Evolutionary conservation across 495 filamentous ascomycete genomes (phyloP).

Genomic region (Pyronema omphalodes): DNA sequence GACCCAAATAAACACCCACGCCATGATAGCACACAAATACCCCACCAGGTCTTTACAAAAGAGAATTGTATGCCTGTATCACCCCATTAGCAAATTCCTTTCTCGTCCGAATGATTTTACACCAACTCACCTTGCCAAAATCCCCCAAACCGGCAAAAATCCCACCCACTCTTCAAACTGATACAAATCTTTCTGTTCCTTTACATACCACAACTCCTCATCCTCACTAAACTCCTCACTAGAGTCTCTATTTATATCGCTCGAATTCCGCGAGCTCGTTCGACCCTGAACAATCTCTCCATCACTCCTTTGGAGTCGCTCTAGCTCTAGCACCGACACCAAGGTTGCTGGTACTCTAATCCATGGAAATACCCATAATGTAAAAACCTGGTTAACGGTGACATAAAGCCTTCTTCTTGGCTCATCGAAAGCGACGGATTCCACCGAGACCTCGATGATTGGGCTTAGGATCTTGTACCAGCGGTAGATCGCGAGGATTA

Average conservation of each 20-base stretch:
- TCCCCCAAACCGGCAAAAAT: conserved; percentile 31
- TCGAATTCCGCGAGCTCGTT: too few species aligned
- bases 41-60: too few species aligned
- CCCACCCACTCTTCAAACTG: conserved; percentile 61
- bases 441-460: conserved; percentile 45
- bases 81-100: too few species aligned
- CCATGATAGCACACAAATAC: too few species aligned
- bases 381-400: conserved; percentile 50
- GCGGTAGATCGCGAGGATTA: conserved; percentile 52
- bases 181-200: conserved; percentile 63
- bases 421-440: conserved; percentile 59
- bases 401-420: conserved; percentile 47
- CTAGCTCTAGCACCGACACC: conserved; percentile 52
- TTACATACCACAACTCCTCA: conserved; percentile 41
- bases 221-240: conserved; percentile 1
- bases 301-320: conserved; percentile 7
- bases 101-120: too few species aligned
- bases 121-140: conserved; percentile 29
- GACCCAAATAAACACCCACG: too few species aligned
- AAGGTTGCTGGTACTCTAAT: conserved; percentile 47
- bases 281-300: not conserved
- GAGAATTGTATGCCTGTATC: too few species aligned
- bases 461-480: conserved; percentile 80
- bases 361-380: conserved; percentile 58
- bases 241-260: too few species aligned